Evolutionary conservation across 805 yeast genomes (phyloP), one percentile per base, ranked within the genome.

Genomic region (Jamesozyma rosinii): DNA sequence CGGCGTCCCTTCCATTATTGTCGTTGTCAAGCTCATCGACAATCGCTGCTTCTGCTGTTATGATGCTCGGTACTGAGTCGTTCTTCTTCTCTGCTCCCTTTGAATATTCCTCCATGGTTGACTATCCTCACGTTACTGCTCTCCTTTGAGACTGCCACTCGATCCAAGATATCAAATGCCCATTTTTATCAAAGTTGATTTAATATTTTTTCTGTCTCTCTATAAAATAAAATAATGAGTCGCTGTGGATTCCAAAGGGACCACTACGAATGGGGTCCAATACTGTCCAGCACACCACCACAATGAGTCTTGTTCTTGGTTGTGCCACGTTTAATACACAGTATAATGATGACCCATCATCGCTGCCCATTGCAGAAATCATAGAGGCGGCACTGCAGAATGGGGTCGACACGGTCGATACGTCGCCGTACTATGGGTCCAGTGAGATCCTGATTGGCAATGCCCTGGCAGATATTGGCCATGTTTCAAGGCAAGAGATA

Each of bases 401-500:
- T 21, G 96, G 96, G 0, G 67, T 86, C 46, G 73, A 71, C 37
- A 92, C 95, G 1, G 69, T 89, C 31, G 97, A 89, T 57, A 87
- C 97, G 0, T 84, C 96, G 0, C 96, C 97, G 3, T 88, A 85
- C 64, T 89, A 89, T 58, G 97, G 97, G 0, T 86, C 86, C 0
- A 83, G 95, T 4, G 97, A 89, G 56, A 69, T 64, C 17, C 49
- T 89, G 13, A 58, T 85, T 5, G 97, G 97, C 1, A 47, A 69
- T 14, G 90, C 88, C 0, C 64, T 89, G 49, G 59, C 63, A 20
- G 43, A 55, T 1, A 48, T 60, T 10, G 56, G 57, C 4, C 58
- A 58, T 1, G 11, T 24, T 11, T 68, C 70, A 32, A 71, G 97
- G 46, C 80, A 79, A 4, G 56, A 68, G 17, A 83, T 83, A 59